phyloP scores from a whole-genome alignment of 2,329 filamentous ascomycete species.

The Neonectria magnoliae region DNA sequence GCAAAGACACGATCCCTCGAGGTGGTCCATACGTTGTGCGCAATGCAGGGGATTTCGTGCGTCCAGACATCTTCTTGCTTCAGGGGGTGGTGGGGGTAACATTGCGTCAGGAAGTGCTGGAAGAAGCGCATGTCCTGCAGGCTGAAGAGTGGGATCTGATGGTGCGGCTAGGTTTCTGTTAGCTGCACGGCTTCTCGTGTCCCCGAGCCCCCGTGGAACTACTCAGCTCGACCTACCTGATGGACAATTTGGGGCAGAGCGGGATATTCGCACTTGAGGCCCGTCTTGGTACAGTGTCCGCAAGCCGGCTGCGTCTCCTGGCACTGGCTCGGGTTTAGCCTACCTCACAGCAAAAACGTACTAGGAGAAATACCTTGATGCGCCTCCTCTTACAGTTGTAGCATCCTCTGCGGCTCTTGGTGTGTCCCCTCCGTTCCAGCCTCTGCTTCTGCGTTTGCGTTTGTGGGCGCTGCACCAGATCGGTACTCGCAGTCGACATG shows the following conservation, averaged over 20 bases:
- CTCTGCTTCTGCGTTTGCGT: conserved; percentile 45
- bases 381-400: conserved; percentile 74
- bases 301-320: conserved; percentile 73
- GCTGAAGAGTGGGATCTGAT: conserved; percentile 67
- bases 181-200: background rate
- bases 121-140: conserved; percentile 75
- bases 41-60: conserved; percentile 72
- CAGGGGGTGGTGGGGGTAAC: conserved; percentile 71
- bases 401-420: conserved; percentile 72
- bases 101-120: conserved; percentile 71
- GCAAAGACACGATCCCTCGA: no score
- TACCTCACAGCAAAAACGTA: background rate
- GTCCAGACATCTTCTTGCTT: conserved; percentile 74
- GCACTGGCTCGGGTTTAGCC: conserved; percentile 57
- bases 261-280: conserved; percentile 72
- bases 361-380: conserved; percentile 62
- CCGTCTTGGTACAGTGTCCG: conserved; percentile 70
- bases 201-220: background rate
- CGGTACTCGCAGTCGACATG: conserved; percentile 33
- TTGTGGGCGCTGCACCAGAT: conserved; percentile 28
- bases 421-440: conserved; percentile 69
- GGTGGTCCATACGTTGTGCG: conserved; percentile 64
- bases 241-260: conserved; percentile 59
- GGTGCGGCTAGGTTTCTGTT: conserved; percentile 56
- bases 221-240: conserved; percentile 51